Evolutionary conservation across 768 basidiomycete genomes (phyloP).

Genomic region (Mycena galopus): DNA sequence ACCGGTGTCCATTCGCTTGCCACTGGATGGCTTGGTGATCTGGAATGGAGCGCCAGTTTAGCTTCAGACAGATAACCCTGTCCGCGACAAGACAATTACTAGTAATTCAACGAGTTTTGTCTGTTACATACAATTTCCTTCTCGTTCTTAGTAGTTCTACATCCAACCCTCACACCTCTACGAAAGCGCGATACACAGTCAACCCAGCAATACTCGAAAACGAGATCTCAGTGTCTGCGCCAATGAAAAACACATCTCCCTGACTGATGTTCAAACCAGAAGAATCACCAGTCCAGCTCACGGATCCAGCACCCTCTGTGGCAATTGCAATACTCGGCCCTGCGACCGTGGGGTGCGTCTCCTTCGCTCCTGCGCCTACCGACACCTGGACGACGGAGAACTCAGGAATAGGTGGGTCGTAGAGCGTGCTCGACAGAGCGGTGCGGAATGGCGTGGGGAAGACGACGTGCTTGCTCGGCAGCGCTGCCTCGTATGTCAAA

Average conservation of each 20-base stretch:
- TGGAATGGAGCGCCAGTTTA: too few species aligned
- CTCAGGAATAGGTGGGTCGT: slow-evolving; percentile 94
- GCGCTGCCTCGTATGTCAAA: slow-evolving; percentile 86
- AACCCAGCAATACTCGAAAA: slow-evolving; percentile 60
- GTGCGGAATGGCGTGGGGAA: slow-evolving; percentile 63
- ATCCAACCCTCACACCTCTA: slow-evolving; percentile 59
- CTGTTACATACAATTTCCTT: slow-evolving; percentile 26
- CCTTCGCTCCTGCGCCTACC: slow-evolving; percentile 58
- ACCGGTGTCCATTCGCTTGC: too few species aligned
- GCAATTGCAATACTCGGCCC: slow-evolving; percentile 91
- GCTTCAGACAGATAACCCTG: too few species aligned
- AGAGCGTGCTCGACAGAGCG: slow-evolving; percentile 62
- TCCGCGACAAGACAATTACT: too few species aligned
- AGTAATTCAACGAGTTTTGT: too few species aligned
- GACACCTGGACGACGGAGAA: slow-evolving; percentile 85
- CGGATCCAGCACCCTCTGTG: slow-evolving; percentile 73
- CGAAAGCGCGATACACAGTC: slow-evolving; percentile 79
- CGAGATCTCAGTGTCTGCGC: slow-evolving; percentile 71
- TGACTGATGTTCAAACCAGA: slow-evolving; percentile 56
- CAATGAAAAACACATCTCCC: slow-evolving; percentile 89
- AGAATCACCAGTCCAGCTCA: slow-evolving; percentile 61
- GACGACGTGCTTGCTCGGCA: slow-evolving; percentile 79
- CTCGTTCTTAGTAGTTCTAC: slow-evolving; percentile 12
- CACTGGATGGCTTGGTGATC: too few species aligned
- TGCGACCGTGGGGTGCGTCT: slow-evolving; percentile 71